These are phyloP conservation scores for Collybiopsis luxurians DNA, from an alignment of 768 basidiomycete genomes.

Conservation along the genomic window DNA sequence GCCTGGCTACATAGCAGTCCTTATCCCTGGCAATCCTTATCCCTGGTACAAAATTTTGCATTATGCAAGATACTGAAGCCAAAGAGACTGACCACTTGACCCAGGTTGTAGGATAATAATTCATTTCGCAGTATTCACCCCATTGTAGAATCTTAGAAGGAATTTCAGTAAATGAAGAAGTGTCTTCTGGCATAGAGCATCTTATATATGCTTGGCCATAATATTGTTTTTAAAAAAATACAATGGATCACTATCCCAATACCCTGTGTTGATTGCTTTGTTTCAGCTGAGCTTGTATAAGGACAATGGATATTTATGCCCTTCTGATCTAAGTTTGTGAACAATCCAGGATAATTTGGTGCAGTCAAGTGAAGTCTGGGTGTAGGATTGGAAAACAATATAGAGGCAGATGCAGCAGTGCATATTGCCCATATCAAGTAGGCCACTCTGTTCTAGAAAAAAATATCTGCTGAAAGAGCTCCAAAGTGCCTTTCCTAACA, in stretches of 20 bases:
- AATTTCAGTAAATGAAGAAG: too few relatives aligned
- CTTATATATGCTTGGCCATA: too few relatives aligned
- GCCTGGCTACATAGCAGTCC: too few relatives aligned
- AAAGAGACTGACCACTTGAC: too few relatives aligned
- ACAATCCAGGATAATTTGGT: constrained; percentile 22
- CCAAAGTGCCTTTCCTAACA: constrained; percentile 24
- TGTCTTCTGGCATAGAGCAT: too few relatives aligned
- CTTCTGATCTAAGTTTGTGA: constrained; percentile 21
- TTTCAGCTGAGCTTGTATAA: constrained; percentile 23
- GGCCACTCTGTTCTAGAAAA: constrained; percentile 21
- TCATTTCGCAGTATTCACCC: too few relatives aligned
- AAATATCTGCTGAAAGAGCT: constrained; percentile 26
- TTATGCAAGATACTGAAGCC: too few relatives aligned
- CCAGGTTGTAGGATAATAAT: too few relatives aligned
- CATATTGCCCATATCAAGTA: constrained; percentile 21
- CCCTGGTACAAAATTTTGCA: too few relatives aligned
- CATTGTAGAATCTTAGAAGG: too few relatives aligned
- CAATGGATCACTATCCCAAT: constrained; percentile 21
- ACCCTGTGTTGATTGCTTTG: constrained; percentile 20
- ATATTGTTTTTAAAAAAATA: too few relatives aligned
- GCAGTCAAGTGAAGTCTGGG: constrained; percentile 23
- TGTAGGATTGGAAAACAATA: constrained; percentile 24
- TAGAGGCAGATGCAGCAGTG: constrained; percentile 20
- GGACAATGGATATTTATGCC: constrained; percentile 16
- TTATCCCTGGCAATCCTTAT: too few relatives aligned